Base-by-base conservation (phyloP, 495 filamentous ascomycete species). In the Aspergillus heteromorphus region DNA sequence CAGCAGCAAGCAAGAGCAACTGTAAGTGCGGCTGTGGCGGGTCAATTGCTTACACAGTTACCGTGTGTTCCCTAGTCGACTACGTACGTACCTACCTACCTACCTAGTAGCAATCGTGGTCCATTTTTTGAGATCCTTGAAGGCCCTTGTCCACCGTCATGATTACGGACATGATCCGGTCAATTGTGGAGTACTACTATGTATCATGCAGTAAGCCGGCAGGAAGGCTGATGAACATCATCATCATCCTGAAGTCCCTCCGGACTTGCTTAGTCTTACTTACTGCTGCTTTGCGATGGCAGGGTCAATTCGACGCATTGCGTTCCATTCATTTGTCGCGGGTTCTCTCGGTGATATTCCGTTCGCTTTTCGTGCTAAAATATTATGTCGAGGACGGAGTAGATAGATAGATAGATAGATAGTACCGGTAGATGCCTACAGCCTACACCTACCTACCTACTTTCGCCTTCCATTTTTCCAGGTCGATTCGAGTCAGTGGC, bases 11-110 rank as follows among this genome's bases (percentile, higher is more conserved):
- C n/a, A n/a, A n/a, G n/a, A n/a, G 27, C 21, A 16, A 23, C 43
- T 30, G 43, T 47, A 11, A 47, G 43, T n/a, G 27, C 43, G 43
- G 43, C 13, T 47, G 43, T 47, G 43, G 43, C 43, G 43, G 43
- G 43, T 47, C 43, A 45, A 45, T 27, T 14, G 42, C 34, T n/a
- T 14, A 13, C 34, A n/a, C n/a, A n/a, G n/a, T n/a, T n/a, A n/a
- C n/a, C n/a, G n/a, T n/a, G n/a, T n/a, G n/a, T n/a, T n/a, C n/a
- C n/a, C n/a, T n/a, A n/a, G n/a, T n/a, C n/a, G n/a, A n/a, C n/a
- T n/a, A n/a, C n/a, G n/a, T n/a, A n/a, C n/a, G n/a, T n/a, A n/a
- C n/a, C n/a, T n/a, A n/a, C n/a, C n/a, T n/a, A n/a, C n/a, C n/a
- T n/a, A n/a, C n/a, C n/a, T n/a, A n/a, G n/a, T 14, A 38, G 8